Conservation (phyloP, 2,329 filamentous ascomycete species). For the Fusarium coffeatum region DNA sequence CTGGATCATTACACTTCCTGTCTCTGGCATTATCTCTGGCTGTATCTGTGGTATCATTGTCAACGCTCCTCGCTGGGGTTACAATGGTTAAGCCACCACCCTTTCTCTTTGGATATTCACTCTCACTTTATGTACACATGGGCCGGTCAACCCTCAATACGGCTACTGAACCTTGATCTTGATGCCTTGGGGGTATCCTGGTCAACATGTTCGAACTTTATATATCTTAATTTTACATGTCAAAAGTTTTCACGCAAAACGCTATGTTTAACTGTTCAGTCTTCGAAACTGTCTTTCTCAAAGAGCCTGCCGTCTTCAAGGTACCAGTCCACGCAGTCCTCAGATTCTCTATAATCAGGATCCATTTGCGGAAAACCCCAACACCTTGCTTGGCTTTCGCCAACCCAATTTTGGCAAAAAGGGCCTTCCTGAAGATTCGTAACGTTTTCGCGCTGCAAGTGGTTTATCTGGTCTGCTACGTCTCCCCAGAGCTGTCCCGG, state of each 20-base stretch:
- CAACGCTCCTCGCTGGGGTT: slow-evolving; percentile 67
- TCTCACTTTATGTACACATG: not conserved
- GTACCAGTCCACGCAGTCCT: too few relatives aligned
- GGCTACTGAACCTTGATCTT: not conserved
- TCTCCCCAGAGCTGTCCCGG: not conserved
- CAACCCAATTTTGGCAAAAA: too few relatives aligned
- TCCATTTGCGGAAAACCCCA: too few relatives aligned
- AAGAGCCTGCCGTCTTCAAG: too few relatives aligned
- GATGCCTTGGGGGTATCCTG: not conserved
- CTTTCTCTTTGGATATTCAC: not conserved
- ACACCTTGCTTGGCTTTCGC: too few relatives aligned
- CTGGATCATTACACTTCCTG: slow-evolving; percentile 71
- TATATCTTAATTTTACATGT: not conserved
- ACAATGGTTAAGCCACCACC: slow-evolving; percentile 14
- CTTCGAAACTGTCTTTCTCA: too few relatives aligned
- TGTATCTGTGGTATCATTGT: slow-evolving; percentile 71
- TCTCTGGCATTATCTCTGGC: slow-evolving; percentile 67
- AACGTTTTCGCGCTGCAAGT: not conserved
- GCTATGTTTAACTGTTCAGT: too few relatives aligned
- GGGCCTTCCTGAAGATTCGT: not conserved
- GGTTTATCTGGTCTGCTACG: not conserved
- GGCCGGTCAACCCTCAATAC: not conserved
- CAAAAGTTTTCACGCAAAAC: not conserved
- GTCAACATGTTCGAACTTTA: not conserved
- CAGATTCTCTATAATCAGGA: too few relatives aligned